Evolutionary conservation across 768 basidiomycete genomes (phyloP).

Genomic region (Termitomyces sp.): DNA sequence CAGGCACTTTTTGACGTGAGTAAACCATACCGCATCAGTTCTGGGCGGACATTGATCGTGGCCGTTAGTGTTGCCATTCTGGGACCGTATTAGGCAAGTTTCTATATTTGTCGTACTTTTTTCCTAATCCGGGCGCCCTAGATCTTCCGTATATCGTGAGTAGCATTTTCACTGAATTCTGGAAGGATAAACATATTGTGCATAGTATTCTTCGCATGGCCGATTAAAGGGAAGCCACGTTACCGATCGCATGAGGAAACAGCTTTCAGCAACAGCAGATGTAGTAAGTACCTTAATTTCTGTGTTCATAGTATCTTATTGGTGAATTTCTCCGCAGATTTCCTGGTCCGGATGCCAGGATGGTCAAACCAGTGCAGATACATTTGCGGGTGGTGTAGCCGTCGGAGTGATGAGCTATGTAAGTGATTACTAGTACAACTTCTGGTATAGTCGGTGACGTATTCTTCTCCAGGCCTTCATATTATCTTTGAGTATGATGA

Average conservation of each 20-base stretch:
- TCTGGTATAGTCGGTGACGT: neutral
- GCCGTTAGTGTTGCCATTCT: constrained; percentile 44
- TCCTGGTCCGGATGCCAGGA: constrained; percentile 72
- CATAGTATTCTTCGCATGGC: constrained; percentile 56
- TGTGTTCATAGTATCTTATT: neutral
- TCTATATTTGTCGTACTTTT: neutral
- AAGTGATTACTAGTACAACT: constrained; percentile 16
- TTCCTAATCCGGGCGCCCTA: constrained; percentile 12
- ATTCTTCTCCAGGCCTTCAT: constrained; percentile 52
- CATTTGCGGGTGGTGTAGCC: constrained; percentile 53
- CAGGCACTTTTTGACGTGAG: constrained; percentile 50
- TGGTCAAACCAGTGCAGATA: constrained; percentile 69
- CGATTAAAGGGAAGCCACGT: constrained; percentile 42
- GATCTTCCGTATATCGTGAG: constrained; percentile 48
- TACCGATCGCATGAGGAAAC: constrained; percentile 20
- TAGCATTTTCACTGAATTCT: neutral
- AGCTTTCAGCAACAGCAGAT: constrained; percentile 65
- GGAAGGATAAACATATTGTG: neutral
- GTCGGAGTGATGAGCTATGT: constrained; percentile 82
- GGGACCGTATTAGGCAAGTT: constrained; percentile 44
- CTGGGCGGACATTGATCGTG: neutral
- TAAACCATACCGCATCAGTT: neutral
- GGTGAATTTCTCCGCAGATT: constrained; percentile 34
- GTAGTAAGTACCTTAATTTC: constrained; percentile 32
- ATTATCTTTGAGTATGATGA: constrained; percentile 35